Conservation (phyloP, 768 basidiomycete genomes). For the Boletus tylopilopsis region DNA sequence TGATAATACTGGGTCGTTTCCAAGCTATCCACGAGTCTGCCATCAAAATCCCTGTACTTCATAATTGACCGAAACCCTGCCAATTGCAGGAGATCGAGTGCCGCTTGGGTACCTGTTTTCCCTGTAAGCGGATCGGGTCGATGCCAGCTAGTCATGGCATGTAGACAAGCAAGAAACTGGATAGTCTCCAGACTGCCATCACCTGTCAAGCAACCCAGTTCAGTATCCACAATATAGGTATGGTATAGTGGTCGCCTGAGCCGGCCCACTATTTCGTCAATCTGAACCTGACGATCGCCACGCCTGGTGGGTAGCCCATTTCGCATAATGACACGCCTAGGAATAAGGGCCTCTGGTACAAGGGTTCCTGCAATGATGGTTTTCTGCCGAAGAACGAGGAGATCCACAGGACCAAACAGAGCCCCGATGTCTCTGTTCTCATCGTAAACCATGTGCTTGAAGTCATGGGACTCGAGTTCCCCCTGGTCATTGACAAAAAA, state of each 20-base stretch:
- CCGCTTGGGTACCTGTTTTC: neutral
- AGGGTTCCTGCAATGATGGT: neutral
- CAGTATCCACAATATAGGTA: neutral
- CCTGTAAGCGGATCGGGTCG: neutral
- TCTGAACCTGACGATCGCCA: neutral
- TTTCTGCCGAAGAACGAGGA: neutral
- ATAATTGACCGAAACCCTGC: neutral
- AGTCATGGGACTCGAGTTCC: neutral
- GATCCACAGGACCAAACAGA: neutral
- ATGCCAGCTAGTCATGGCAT: neutral
- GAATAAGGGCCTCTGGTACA: neutral
- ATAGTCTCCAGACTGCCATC: neutral
- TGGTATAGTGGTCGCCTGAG: too few relatives aligned
- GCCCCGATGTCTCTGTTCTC: neutral
- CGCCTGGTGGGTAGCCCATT: neutral
- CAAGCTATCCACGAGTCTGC: too few relatives aligned
- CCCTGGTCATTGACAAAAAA: neutral
- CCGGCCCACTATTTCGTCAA: too few relatives aligned
- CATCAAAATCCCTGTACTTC: too few relatives aligned
- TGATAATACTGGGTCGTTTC: neutral
- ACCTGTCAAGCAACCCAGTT: neutral
- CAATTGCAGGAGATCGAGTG: neutral
- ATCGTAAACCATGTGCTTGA: too few relatives aligned
- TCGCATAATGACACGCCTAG: neutral
- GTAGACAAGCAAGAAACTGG: neutral